Evolutionary conservation across 257 asterid species (phyloP).

Genomic region (Solanum piurae): DNA sequence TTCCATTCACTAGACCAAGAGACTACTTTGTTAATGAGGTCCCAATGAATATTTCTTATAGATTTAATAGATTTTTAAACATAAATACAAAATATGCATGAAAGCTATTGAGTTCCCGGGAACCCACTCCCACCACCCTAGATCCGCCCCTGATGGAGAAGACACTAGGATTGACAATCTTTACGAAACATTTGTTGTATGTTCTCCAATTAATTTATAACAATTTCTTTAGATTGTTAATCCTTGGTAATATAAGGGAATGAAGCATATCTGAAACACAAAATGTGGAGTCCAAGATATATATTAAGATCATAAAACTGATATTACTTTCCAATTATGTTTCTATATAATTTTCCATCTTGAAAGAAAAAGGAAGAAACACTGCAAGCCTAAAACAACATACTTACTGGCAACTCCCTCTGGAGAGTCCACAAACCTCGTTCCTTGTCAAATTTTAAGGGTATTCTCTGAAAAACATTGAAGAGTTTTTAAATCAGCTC

Average conservation of each 20-base stretch:
- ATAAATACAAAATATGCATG: neutral
- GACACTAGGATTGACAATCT: neutral
- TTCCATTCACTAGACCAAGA: neutral
- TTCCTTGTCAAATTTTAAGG: conserved; percentile 43
- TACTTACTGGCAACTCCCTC: conserved; percentile 63
- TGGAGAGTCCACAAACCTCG: conserved; percentile 54
- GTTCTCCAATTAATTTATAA: neutral
- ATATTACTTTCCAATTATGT: neutral
- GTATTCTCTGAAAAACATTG: conserved; percentile 48
- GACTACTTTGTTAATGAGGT: neutral
- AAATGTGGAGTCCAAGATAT: neutral
- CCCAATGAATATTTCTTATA: neutral
- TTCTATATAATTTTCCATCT: neutral
- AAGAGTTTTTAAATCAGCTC: neutral
- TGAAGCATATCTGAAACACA: neutral
- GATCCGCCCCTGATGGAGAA: neutral
- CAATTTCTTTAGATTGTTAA: neutral
- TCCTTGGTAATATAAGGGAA: neutral
- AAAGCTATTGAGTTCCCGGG: neutral
- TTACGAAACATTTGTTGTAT: neutral
- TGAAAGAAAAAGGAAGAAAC: neutral
- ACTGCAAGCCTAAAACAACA: neutral
- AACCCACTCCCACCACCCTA: neutral
- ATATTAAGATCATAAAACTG: neutral
- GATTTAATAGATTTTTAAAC: neutral